These are phyloP conservation scores for Akanthomyces dipterigenus DNA, from an alignment of 2,329 filamentous ascomycete genomes.

Conservation along the genomic window DNA sequence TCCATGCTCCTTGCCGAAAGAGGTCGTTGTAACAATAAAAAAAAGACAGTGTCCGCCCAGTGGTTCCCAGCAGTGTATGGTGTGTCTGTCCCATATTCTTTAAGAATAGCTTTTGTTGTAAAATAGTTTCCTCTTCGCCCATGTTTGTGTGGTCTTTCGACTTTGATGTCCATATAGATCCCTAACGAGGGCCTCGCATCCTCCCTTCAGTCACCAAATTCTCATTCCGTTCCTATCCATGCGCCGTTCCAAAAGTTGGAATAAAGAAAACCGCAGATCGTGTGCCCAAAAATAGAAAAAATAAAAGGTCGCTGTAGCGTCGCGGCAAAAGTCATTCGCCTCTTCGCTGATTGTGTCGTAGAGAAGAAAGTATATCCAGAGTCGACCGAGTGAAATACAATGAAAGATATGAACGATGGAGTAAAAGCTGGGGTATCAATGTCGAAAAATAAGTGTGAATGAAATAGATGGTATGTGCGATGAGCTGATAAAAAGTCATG, in stretches of 20 bases:
- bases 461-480: slow-evolving; percentile 18
- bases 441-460: slow-evolving; percentile 14
- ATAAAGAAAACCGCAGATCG: slow-evolving; percentile 4
- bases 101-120: neutral
- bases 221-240: neutral
- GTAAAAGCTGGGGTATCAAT: slow-evolving; percentile 14
- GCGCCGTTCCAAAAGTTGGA: slow-evolving; percentile 3
- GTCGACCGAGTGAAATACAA: slow-evolving; percentile 7
- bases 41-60: neutral
- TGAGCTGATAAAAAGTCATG: neutral
- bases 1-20: neutral
- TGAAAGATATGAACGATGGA: slow-evolving; percentile 10
- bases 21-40: neutral
- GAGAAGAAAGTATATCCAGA: slow-evolving; percentile 12
- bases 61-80: neutral
- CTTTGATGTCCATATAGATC: neutral
- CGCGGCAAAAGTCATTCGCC: neutral
- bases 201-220: neutral
- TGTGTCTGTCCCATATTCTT: neutral
- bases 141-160: neutral
- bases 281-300: slow-evolving; percentile 2
- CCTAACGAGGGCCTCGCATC: neutral
- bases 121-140: neutral
- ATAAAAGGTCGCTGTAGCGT: neutral
- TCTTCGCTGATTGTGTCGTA: slow-evolving; percentile 3